Base-by-base conservation (phyloP, 1,284 basidiomycete species). In the Clitocybe nebularis region DNA sequence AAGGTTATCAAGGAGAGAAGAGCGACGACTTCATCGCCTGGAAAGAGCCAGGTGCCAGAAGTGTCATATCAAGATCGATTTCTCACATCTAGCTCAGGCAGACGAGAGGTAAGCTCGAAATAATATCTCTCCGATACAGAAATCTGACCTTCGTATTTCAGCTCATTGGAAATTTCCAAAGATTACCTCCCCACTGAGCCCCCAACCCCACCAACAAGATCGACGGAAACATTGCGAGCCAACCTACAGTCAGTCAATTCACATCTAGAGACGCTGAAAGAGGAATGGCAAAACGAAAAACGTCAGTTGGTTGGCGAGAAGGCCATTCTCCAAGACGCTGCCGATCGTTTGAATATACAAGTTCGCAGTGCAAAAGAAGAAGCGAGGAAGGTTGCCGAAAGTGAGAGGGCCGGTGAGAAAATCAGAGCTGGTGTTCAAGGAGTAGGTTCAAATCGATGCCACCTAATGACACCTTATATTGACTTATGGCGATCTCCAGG, bases 231-330 rank as follows among this genome's bases (percentile, higher is more conserved):
- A 5, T 62, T 88, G 26, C 72, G 72, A 20, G 57, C 65, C 9
- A 75, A 85, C 40, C 57, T 88, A 23, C 71, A 69, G 39, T 63
- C 69, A 7, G 77, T 85, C 41, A 84, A 84, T 48, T 44, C 57
- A 4, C 75, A 87, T 44, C 68, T 89, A n/a, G 69, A 74, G 16
- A 59, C 63, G 17, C 75, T 89, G 68, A 82, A 76, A 63, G 68
- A 66, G 21, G 67, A 78, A 51, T 87, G 85, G 83, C 71, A 76
- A n/a, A 68, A 74, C 7, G 84, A 89, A 56, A 76, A 72, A 55
- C 66, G 64, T 25, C 66, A 71, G 43, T 66, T 88, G 5, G 56
- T 83, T 20, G 82, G 76, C 35, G 84, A 89, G 57, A 87, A 84
- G 41, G 81, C 75, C 5, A 72, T 75, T 21, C 71, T 89, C 19